Base-by-base conservation (phyloP, 768 basidiomycete genomes). In the Porphyrellus cyaneotinctus region DNA sequence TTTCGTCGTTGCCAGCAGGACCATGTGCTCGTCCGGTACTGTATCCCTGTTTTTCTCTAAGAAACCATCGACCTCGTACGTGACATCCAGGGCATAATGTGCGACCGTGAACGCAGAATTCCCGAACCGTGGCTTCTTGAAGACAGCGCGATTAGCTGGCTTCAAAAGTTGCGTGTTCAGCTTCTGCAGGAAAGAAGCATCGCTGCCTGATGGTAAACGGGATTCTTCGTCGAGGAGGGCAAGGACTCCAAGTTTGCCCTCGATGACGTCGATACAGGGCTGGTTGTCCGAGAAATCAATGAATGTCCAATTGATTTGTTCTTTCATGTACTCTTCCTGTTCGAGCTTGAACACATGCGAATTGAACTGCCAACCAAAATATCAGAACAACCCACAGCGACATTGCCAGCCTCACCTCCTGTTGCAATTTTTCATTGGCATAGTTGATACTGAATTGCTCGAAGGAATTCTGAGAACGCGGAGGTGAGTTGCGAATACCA, bases 401-500 rank as follows among this genome's bases (percentile, higher is more conserved):
- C 20, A 42, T 35, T 22, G n/a, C 24, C 33, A 18, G 24, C 3
- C 76, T 43, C 59, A 91, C 93, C 84, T 97, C 95, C 71, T 98
- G 97, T 63, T 99, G 97, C 42, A 98, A 71, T 71, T 95, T 94
- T 70, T 95, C 97, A 64, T 99, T 99, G 22, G 97, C 97, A 68
- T 98, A 99, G 67, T 99, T 99, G 76, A 99, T 99, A 70, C 95
- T 97, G 73, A 99, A 99, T 74, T 99, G 97, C 72, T 99, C 93
- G 62, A 95, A 90, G 2, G 87, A 89, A 62, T 91, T 89, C 87
- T 89, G 58, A 36, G 37, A 47, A 49, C 17, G n/a, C 2, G 26
- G 13, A 31, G 18, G 53, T 61, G 31, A 64, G 55, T 33, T 28
- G 10, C 7, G 32, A 51, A 37, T 14, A 38, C 8, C 24, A 30